Base-by-base conservation (phyloP, 768 basidiomycete genomes). In the Boletus bicolor region DNA sequence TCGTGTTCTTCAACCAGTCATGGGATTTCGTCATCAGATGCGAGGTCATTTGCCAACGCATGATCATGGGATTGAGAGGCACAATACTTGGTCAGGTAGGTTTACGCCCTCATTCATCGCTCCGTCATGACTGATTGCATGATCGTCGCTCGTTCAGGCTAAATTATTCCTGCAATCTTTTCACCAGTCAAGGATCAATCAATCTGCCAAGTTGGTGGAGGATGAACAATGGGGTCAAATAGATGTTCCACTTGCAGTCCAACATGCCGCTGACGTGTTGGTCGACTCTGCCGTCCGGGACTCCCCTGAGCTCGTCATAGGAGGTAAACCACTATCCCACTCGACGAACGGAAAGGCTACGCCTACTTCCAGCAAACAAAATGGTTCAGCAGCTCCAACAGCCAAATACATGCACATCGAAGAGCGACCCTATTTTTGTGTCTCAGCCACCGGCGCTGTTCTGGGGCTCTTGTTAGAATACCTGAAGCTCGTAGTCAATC, bases 11-110 rank as follows among this genome's bases (percentile, higher is more conserved):
- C 77, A 86, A 87, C 52, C 80, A 83, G 61, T 86, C 89, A 2
- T 98, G 96, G 96, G 73, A 79, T 26, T 98, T 98, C 62, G 93
- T 98, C 9, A 81, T 97, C 26, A 79, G 79, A 60, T 93, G 91
- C 65, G 96, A 99, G 69, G 82, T 86, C 30, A 76, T 97, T 30
- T 91, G 89, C 59, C 80, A 85, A 51, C 78, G 87, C 61, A 98
- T 98, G 93, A 94, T 98, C 55, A 91, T 98, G 53, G 89, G 92
- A 7, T 75, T 98, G 34, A 77, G 97, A 55, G 95, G 94, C 5
- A 89, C 84, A 2, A 82, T 93, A 49, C 85, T 95, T 43, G 79
- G 84, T 51, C 95, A 96, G 79, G 89, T 89, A 59, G 41, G 73
- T 66, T 59, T 55, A 63, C 44, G 38, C 28, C 49, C 24, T 28